Evolutionary conservation across 2,329 filamentous ascomycete species (phyloP), one percentile per base, ranked within the genome.

Genomic region (Pseudopithomyces chartarum): DNA sequence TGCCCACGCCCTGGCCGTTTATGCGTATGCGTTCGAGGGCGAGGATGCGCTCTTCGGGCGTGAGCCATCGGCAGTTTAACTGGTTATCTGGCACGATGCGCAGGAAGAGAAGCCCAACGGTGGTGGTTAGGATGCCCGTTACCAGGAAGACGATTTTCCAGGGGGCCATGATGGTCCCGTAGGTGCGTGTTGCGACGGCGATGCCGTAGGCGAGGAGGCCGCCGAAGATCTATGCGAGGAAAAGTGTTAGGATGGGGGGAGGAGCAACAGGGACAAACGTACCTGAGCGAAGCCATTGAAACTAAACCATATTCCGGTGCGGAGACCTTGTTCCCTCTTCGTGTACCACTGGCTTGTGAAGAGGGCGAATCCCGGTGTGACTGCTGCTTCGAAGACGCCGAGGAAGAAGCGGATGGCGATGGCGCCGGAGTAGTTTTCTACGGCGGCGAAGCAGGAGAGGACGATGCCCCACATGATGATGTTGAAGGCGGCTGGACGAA

Each of bases 1-100:
- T 89, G 1, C 87, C 88, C 15, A 90, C 87, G 0, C 90, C 90
- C 57, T 90, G 90, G 69, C 91, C 86, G 64, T 94, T 94, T 20
- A 86, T 81, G 0, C 90, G 82, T 6, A 94, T 85, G 0, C 90
- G 82, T 60, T 91, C 90, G 23, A 92, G 79, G 0, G 88, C 89
- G 40, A 91, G 80, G 0, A 86, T 71, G 12, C 86, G 85, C 62
- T 94, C 90, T 44, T 85, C 81, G 51, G 88, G 83, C 7, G 79
- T 88, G 23, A 95, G 65, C 81, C 83, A 87, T 2, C 82, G 78
- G 15, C 84, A 84, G 50, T 87, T 87, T 45, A 87, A 70, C 60
- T 87, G 85, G 60, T 80, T 87, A 64, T 87, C 85, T 0, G 85
- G 85, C n/a, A 82, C 73, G 5, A 74, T 64, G 63, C 76, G 81